A percentile compares a stretch with the other conserved stretches of the same genome.
These are phyloP conservation scores for Chionographis japonica DNA, from an alignment of 106 monocot species.

Conservation along the genomic window DNA sequence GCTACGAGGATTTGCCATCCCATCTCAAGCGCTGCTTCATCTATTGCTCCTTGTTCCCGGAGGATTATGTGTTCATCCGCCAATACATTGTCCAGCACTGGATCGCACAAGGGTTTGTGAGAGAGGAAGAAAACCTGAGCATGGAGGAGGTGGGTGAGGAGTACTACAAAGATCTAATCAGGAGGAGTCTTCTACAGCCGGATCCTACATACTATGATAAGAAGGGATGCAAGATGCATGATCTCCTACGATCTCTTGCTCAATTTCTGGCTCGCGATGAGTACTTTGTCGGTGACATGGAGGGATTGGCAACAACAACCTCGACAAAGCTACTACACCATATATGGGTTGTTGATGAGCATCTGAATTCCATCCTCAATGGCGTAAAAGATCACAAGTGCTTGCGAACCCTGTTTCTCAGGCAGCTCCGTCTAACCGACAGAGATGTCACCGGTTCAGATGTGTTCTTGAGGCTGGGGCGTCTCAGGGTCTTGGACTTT, in stretches of 20 bases:
- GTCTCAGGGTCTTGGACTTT: slow-evolving; percentile 13
- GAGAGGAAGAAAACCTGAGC: neutral
- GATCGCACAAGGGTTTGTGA: slow-evolving; percentile 10
- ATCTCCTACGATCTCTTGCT: slow-evolving; percentile 13
- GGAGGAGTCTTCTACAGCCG: slow-evolving; percentile 9
- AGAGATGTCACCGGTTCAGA: neutral
- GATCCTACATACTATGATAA: neutral
- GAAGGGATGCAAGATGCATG: slow-evolving; percentile 3
- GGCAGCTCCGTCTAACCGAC: too few relatives aligned
- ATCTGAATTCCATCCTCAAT: neutral
- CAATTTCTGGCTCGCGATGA: neutral
- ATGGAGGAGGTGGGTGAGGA: neutral
- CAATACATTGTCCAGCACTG: neutral
- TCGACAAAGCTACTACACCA: neutral
- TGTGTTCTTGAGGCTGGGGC: neutral
- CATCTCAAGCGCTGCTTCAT: slow-evolving; percentile 23
- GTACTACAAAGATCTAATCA: neutral
- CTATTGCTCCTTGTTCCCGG: slow-evolving; percentile 24
- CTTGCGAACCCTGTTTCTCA: slow-evolving; percentile 6
- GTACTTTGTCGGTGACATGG: neutral
- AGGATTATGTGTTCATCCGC: neutral
- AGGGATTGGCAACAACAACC: neutral
- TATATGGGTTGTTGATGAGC: too few relatives aligned
- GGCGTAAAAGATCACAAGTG: neutral
- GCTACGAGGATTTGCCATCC: slow-evolving; percentile 8